Conservation (phyloP, 345 rosid species). For the Angophora floribunda region DNA sequence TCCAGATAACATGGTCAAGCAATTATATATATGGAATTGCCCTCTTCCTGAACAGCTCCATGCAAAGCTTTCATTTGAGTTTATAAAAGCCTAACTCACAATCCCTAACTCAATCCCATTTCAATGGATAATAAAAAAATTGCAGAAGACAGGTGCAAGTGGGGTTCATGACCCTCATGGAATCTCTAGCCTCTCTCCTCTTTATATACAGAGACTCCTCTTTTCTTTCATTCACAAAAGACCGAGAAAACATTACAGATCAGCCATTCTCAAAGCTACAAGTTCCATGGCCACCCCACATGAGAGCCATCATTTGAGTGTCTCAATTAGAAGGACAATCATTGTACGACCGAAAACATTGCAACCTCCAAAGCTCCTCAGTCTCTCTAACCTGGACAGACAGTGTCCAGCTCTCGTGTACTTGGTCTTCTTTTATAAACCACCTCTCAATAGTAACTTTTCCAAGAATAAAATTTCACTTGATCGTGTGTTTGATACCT, state of each 20-base stretch:
- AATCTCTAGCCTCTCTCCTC: conserved; percentile 2
- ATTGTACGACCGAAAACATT: conserved; percentile 16
- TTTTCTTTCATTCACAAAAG: conserved; percentile 1
- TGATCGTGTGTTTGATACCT: conserved; percentile 22
- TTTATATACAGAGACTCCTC: conserved; percentile 4
- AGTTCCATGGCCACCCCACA: conserved; percentile 11
- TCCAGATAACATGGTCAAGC: conserved; percentile 2
- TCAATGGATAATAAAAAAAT: not conserved
- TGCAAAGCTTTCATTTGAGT: not conserved
- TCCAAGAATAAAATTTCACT: conserved; percentile 9
- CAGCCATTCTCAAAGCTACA: not conserved
- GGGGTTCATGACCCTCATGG: conserved; percentile 1
- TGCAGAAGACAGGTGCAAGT: not conserved
- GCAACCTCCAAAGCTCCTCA: conserved; percentile 16
- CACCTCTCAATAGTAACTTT: not conserved
- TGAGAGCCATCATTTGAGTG: not conserved
- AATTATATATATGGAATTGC: not conserved
- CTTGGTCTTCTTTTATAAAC: conserved; percentile 43
- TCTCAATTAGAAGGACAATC: conserved; percentile 11
- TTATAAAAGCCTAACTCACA: not conserved
- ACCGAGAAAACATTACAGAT: not conserved
- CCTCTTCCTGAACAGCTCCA: not conserved
- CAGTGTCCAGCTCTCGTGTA: conserved; percentile 63
- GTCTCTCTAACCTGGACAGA: conserved; percentile 53
- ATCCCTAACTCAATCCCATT: not conserved